Percentiles rank a stretch among this genome's conserved stretches.
phyloP scores from a whole-genome alignment of 2,329 filamentous ascomycete genomes.

The Diaporthe eres region DNA sequence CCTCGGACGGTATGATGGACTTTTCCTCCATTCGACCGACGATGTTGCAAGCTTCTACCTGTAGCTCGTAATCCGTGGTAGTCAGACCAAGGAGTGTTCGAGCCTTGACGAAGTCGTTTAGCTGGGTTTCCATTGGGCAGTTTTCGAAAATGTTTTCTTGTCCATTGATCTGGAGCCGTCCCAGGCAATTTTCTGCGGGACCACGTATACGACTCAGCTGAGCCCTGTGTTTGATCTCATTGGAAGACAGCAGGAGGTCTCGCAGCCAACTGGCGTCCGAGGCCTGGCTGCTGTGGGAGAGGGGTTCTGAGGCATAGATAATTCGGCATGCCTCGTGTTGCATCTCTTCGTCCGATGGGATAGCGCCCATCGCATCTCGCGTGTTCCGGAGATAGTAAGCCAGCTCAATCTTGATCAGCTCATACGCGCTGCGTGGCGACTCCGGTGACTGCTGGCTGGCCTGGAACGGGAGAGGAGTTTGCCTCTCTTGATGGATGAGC shows the following conservation, averaged over 20 bases:
- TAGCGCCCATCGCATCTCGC: constrained; percentile 55
- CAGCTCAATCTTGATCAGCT: constrained; percentile 71
- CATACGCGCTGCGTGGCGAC: constrained; percentile 71
- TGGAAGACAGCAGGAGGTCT: constrained; percentile 68
- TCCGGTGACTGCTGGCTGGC: constrained; percentile 60
- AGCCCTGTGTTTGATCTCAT: constrained; percentile 58
- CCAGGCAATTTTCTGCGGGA: constrained; percentile 62
- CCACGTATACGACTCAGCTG: constrained; percentile 63
- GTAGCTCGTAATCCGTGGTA: constrained; percentile 71
- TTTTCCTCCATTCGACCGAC: constrained; percentile 69
- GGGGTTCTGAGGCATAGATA: constrained; percentile 67
- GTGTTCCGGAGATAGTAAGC: constrained; percentile 65
- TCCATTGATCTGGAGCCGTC: constrained; percentile 68
- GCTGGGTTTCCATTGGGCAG: constrained; percentile 68
- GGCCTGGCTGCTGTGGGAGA: constrained; percentile 56
- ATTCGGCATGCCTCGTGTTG: constrained; percentile 72
- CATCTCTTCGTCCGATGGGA: constrained; percentile 66
- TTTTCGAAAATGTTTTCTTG: constrained; percentile 70
- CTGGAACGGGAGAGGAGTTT: constrained; percentile 67
- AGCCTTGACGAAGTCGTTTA: constrained; percentile 67
- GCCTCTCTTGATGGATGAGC: constrained; percentile 75
- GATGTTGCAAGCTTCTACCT: constrained; percentile 71
- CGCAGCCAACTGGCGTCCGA: constrained; percentile 67
- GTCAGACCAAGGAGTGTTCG: constrained; percentile 69
- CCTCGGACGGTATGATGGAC: constrained; percentile 63